Evolutionary conservation across 306 rosid species (phyloP).

Genomic region (Dalbergia cultrata): DNA sequence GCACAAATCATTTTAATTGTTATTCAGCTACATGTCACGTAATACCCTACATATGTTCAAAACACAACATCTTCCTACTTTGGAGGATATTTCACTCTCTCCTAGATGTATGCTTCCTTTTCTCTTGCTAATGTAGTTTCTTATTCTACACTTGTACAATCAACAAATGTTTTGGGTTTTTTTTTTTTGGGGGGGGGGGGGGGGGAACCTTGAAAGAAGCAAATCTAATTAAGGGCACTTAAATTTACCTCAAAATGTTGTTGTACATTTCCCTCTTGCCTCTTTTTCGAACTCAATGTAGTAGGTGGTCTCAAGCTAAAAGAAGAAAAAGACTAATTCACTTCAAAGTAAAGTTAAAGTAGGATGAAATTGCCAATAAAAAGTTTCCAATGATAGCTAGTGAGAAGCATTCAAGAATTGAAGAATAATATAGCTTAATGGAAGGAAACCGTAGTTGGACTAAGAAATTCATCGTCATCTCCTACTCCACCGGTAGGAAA

Average conservation of each 20-base stretch:
- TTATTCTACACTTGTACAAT: neutral
- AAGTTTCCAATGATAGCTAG: constrained; percentile 15
- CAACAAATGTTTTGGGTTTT: no score
- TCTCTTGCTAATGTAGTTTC: neutral
- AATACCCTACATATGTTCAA: constrained; percentile 7
- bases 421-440: constrained; percentile 13
- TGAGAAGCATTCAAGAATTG: neutral
- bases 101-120: neutral
- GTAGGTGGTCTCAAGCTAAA: constrained; percentile 73
- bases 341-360: constrained; percentile 21
- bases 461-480: constrained; percentile 15
- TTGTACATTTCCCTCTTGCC: constrained; percentile 62
- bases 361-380: constrained; percentile 29
- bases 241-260: constrained; percentile 67
- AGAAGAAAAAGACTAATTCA: constrained; percentile 41
- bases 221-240: constrained; percentile 12
- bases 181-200: no score
- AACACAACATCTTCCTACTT: neutral
- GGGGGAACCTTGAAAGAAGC: constrained; percentile 13
- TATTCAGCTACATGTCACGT: neutral
- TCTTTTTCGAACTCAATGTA: constrained; percentile 56
- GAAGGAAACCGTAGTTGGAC: constrained; percentile 26
- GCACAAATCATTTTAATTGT: neutral
- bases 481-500: constrained; percentile 5
- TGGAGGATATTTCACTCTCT: neutral